Base-by-base conservation (phyloP, 768 basidiomycete species). In the Auricularia sp. region DNA sequence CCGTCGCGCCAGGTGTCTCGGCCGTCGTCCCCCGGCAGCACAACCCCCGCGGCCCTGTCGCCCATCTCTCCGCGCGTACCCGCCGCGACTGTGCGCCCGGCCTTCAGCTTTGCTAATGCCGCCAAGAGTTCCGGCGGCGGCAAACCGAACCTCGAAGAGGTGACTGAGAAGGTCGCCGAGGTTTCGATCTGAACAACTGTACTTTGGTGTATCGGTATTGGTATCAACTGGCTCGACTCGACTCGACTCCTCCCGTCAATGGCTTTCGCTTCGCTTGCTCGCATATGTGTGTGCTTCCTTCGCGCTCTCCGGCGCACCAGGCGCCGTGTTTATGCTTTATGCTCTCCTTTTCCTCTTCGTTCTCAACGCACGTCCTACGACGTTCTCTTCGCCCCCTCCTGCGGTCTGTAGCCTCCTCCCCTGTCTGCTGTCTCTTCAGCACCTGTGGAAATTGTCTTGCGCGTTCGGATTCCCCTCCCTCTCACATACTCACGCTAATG, bases 71-170 rank as follows among this genome's bases (percentile, higher is more conserved):
- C 71, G 44, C 64, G 16, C 63, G 51, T 33, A 34, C 33, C 58
- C 61, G 72, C 75, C 8, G 80, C 85, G 2, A 85, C 76, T 61
- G 84, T 92, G 14, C 81, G 90, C 63, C 87, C 91, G 0, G 80
- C 82, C 3, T 79, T 94, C 68, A 93, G 91, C 71, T 95, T 95
- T 69, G 92, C 92, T 0, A 87, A 80, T 64, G 92, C 87, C 45
- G 89, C 89, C 21, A 59, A 59, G 56, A 18, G 54, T 6, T 59
- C 56, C 10, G 34, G 7, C 7, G 21, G 37, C 14, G 45, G 61
- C 73, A 67, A 77, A 68, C 39, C 68, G 24, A 3, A 71, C 68
- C 65, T 75, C 67, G 64, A 72, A 69, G 59, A 73, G 66, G 67
- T 76, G 70, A 64, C 75, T 70, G 24, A 69, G 35, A 68, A 67